phyloP scores from a whole-genome alignment of 2,329 filamentous ascomycete species.

The Trichoderma pleuroti region DNA sequence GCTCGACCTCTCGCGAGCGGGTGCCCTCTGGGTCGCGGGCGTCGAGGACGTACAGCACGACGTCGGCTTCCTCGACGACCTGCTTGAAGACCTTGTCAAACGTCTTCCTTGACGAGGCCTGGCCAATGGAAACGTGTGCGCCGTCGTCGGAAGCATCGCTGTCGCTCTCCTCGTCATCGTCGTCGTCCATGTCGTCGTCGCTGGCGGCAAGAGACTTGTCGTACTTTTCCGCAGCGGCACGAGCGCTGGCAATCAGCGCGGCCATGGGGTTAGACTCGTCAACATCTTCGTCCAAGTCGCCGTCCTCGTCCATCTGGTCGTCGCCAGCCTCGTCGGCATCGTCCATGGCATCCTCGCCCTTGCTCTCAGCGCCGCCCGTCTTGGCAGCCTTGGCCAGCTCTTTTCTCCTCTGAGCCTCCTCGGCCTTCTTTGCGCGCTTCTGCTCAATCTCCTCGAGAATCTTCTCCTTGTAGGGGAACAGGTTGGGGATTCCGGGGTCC shows the following conservation, averaged over 20 bases:
- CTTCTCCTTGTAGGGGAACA: slow-evolving; percentile 97
- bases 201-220: slow-evolving; percentile 61
- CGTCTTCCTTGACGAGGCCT: slow-evolving; percentile 70
- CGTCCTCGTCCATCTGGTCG: slow-evolving; percentile 48
- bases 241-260: slow-evolving; percentile 80
- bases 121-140: slow-evolving; percentile 49
- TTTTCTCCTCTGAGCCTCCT: slow-evolving; percentile 67
- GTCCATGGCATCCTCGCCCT: slow-evolving; percentile 45
- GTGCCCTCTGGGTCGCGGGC: slow-evolving; percentile 89
- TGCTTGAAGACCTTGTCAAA: slow-evolving; percentile 97
- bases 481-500: slow-evolving; percentile 93
- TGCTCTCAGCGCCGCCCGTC: slow-evolving; percentile 47
- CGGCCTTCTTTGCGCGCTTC: slow-evolving; percentile 72
- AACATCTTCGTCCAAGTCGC: slow-evolving; percentile 53
- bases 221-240: slow-evolving; percentile 72
- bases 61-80: slow-evolving; percentile 83
- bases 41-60: slow-evolving; percentile 89
- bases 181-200: slow-evolving; percentile 42
- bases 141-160: slow-evolving; percentile 52
- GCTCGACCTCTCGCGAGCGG: slow-evolving; percentile 84
- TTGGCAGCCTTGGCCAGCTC: slow-evolving; percentile 68
- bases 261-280: slow-evolving; percentile 84
- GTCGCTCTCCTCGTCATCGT: slow-evolving; percentile 45
- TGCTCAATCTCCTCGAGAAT: slow-evolving; percentile 94
- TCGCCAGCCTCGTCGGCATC: slow-evolving; percentile 46